phyloP scores from a whole-genome alignment of 352 stramenopile genomes.

The Phytopythium montanum region DNA sequence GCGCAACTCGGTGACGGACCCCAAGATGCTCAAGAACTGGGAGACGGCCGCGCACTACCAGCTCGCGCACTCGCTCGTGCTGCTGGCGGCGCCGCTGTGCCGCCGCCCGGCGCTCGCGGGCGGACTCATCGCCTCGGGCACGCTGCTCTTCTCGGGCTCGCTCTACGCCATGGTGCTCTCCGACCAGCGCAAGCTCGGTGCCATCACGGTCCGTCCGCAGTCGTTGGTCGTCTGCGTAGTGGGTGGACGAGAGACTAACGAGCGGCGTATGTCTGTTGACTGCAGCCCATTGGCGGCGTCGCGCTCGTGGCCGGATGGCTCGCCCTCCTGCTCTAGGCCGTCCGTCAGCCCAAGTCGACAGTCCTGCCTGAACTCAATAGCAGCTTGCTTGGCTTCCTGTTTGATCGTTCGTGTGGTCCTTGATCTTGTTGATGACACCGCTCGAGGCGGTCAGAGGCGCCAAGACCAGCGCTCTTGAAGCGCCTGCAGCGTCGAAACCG shows the following conservation, averaged over 20 bases:
- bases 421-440: too few relatives aligned
- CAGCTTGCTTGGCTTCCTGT: neutral
- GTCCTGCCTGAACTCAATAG: neutral
- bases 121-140: constrained; percentile 52
- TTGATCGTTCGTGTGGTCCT: too few relatives aligned
- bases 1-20: constrained; percentile 61
- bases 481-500: too few relatives aligned
- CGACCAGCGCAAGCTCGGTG: constrained; percentile 66
- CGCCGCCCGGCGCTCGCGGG: constrained; percentile 56
- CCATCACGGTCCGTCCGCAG: constrained; percentile 52
- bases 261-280: neutral
- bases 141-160: constrained; percentile 75
- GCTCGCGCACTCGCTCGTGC: constrained; percentile 72
- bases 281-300: constrained; percentile 63
- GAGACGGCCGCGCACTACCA: constrained; percentile 81
- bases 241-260: constrained; percentile 1
- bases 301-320: constrained; percentile 72
- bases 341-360: neutral
- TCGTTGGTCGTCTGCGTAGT: neutral
- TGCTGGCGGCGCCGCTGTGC: constrained; percentile 63
- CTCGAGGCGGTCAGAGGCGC: too few relatives aligned
- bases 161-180: constrained; percentile 78
- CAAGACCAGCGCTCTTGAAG: too few relatives aligned
- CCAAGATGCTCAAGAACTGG: constrained; percentile 84
- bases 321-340: constrained; percentile 53